Base-by-base conservation (phyloP, 331 rosid species). In the Rhamnella rubrinervis region DNA sequence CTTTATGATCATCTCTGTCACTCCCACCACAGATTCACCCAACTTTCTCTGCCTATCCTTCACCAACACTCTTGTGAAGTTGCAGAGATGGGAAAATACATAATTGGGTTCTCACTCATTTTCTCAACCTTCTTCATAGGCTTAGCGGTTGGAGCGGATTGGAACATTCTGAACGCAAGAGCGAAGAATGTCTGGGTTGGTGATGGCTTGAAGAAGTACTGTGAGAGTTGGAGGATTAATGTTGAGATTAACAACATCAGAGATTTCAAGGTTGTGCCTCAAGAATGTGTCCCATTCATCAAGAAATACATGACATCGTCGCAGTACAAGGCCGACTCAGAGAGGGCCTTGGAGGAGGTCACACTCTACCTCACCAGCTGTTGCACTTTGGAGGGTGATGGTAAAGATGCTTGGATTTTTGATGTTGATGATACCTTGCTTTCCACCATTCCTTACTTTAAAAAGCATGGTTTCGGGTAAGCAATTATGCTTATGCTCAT, bases 201-300 rank as follows among this genome's bases (percentile, higher is more conserved):
- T 47, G 82, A 62, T 21, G 80, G 46, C 71, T 77, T 83, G 84
- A 86, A 81, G 78, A 87, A 50, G 40, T 87, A 87, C 47, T 89
- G 92, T 19, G 91, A 87, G 79, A 89, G 90, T 85, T 87, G 93
- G 93, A 89, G 84, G 53, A 50, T 82, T 25, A 78, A 79, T 72
- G 84, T 76, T 10, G 73, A 71, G 64, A 23, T 79, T 12, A 66
- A 76, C 79, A 77, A 79, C 74, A 67, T 82, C 6, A 85, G 73
- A 59, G 77, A 63, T 0, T 85, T 88, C 70, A 84, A 63, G 21
- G 83, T 82, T 49, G 93, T 86, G 70, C 88, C 89, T 28, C 83
- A 87, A 71, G 87, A 89, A 76, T 84, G 96, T 56, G 91, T 85
- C 25, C 61, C 50, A 25, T 58, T 76, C 62, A 78, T 88, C 59